Evolutionary conservation across 768 basidiomycete species (phyloP), one percentile per base, ranked within the genome.

Genomic region (Tulasnella sp.): DNA sequence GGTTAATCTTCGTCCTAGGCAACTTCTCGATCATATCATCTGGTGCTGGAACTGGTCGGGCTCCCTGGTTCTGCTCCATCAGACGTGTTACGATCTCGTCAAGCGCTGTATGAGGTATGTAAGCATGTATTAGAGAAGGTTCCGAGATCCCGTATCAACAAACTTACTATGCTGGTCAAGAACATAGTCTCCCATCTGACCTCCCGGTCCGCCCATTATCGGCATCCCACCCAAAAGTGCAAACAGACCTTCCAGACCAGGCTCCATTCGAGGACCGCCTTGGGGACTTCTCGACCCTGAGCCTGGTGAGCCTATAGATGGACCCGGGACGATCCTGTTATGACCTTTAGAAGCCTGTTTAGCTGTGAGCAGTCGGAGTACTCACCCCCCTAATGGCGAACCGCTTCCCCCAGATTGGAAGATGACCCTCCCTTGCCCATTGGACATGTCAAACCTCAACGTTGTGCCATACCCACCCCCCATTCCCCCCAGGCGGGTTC

Each of bases 161-260:
- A 75, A 10, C 86, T 77, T 76, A 91, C 95, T 93, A 88, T 95
- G 93, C 84, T 97, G 93, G 80, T 90, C 93, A 81, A 95, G 93
- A 6, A 93, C 96, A 85, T 97, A 98, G 83, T 98, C 96, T 3
- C 96, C 96, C 88, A 91, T 89, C 81, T 90, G 86, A 0, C 92
- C 91, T 29, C 73, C 67, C 5, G n/a, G 46, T n/a, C 48, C 51
- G 16, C 51, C 48, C 67, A 39, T 42, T 4, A 77, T 70, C 23
- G 77, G 77, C 35, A 67, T 23, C 5, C 77, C 77, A 2, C 40
- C 69, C 13, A 77, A 40, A 37, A 77, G 39, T 29, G 77, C 61
- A 39, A 77, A 51, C 11, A 77, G 42, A 6, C 44, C 37, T 67
- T 70, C 79, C 18, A 81, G 74, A 40, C 61, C 61, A 67, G 77